A percentile compares a stretch with the other conserved stretches of the same genome.
Evolutionary conservation across 1,284 basidiomycete species (phyloP).

Genomic region (Leccinum pallidistipes): DNA sequence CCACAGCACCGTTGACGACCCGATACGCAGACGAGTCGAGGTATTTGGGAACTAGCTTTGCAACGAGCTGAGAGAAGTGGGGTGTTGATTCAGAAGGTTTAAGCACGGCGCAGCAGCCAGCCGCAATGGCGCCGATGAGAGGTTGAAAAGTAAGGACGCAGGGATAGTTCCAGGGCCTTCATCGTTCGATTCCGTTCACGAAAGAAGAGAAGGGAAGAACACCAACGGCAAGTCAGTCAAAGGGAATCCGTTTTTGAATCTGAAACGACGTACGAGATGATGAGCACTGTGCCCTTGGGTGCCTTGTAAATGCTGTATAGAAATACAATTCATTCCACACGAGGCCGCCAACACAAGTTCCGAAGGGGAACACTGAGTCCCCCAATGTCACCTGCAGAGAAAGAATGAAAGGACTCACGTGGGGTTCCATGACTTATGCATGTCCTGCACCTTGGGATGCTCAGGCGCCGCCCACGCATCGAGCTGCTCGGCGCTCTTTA

Average conservation of each 20-base stretch:
- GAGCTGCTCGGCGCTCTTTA: conserved; percentile 23
- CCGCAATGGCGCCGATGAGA: conserved; percentile 59
- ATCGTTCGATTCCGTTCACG: not conserved
- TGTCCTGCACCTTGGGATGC: conserved; percentile 24
- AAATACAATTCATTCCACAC: not conserved
- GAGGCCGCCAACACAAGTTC: not conserved
- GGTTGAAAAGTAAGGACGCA: conserved; percentile 50
- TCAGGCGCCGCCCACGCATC: conserved; percentile 29
- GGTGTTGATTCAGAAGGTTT: conserved; percentile 65
- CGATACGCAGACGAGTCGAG: conserved; percentile 51
- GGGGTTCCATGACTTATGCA: conserved; percentile 32
- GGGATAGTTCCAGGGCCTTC: conserved; percentile 59
- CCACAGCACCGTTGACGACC: conserved; percentile 59
- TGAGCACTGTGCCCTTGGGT: conserved; percentile 47
- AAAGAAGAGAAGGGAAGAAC: not conserved
- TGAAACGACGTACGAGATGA: conserved; percentile 34
- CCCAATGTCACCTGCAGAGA: not conserved
- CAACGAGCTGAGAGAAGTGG: conserved; percentile 50
- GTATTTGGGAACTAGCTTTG: conserved; percentile 60
- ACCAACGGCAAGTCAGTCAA: not conserved
- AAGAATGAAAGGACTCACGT: conserved; percentile 18
- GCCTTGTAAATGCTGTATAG: conserved; percentile 38
- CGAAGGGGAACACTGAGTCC: not conserved
- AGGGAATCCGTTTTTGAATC: too few species aligned
- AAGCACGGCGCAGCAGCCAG: conserved; percentile 57